Conservation (phyloP, 352 stramenopile genomes). For the Phytopythium helicoides region DNA sequence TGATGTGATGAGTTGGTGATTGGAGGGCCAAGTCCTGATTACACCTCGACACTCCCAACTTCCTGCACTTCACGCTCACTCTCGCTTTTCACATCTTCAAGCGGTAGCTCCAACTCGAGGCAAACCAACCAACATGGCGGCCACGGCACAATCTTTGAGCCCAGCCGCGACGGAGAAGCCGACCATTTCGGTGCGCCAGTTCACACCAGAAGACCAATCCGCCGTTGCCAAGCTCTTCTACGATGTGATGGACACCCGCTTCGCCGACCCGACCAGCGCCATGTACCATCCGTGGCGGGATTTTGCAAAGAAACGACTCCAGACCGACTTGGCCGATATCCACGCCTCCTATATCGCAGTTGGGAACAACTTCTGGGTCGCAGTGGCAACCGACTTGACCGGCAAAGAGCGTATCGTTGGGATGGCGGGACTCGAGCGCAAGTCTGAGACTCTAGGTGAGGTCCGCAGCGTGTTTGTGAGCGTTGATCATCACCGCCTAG, state of each 20-base stretch:
- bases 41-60: too few species aligned
- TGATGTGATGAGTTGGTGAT: too few species aligned
- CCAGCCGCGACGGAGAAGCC: not conserved
- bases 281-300: slow-evolving; percentile 12
- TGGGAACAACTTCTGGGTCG: slow-evolving; percentile 28
- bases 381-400: not conserved
- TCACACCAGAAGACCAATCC: slow-evolving; percentile 14
- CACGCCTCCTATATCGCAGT: slow-evolving; percentile 20
- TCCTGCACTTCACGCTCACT: too few species aligned
- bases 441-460: slow-evolving; percentile 11
- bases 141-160: too few species aligned
- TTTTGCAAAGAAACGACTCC: slow-evolving; percentile 18
- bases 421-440: slow-evolving; percentile 21
- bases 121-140: too few species aligned
- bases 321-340: slow-evolving; percentile 26
- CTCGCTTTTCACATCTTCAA: too few species aligned
- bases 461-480: slow-evolving; percentile 27
- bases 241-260: slow-evolving; percentile 16
- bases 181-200: slow-evolving; percentile 22
- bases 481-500: slow-evolving; percentile 18
- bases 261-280: slow-evolving; percentile 5
- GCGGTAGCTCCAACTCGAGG: too few species aligned
- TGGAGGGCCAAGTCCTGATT: too few species aligned
- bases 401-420: slow-evolving; percentile 12
- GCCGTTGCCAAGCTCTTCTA: slow-evolving; percentile 27